phyloP scores from a whole-genome alignment of 2,329 filamentous ascomycete genomes.

The Westerdykella aurantiaca region DNA sequence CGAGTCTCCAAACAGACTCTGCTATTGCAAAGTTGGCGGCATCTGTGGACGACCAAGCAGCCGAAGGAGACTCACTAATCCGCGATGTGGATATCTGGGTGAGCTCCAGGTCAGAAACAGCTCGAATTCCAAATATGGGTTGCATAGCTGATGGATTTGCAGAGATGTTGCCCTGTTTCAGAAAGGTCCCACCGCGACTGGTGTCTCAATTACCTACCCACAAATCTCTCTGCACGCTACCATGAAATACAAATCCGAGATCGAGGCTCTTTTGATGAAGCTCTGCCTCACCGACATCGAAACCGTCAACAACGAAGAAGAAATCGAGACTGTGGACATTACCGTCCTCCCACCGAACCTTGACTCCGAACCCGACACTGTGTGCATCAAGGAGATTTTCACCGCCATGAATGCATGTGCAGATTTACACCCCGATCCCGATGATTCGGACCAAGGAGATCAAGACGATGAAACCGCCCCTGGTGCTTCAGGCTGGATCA shows the following conservation, averaged over 20 bases:
- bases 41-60: conserved; percentile 16
- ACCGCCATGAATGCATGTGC: conserved; percentile 68
- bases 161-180: conserved; percentile 61
- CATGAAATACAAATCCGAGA: conserved; percentile 48
- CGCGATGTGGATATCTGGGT: conserved; percentile 45
- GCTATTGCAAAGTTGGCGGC: conserved; percentile 41
- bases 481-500: conserved; percentile 78
- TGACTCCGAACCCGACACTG: conserved; percentile 17
- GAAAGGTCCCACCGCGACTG: conserved; percentile 46
- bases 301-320: conserved; percentile 55
- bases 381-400: conserved; percentile 51
- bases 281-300: conserved; percentile 48
- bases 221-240: conserved; percentile 70
- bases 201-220: conserved; percentile 67
- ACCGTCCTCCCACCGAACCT: conserved; percentile 54
- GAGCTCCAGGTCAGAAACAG: conserved; percentile 37
- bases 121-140: background rate
- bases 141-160: conserved; percentile 1
- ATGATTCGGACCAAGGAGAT: conserved; percentile 51
- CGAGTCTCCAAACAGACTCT: conserved; percentile 49
- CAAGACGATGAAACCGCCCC: conserved; percentile 53
- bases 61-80: conserved; percentile 21
- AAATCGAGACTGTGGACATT: conserved; percentile 60
- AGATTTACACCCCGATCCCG: conserved; percentile 67
- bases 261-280: conserved; percentile 35